Conservation (phyloP, 2,329 filamentous ascomycete genomes). For the Periconia digitata region DNA sequence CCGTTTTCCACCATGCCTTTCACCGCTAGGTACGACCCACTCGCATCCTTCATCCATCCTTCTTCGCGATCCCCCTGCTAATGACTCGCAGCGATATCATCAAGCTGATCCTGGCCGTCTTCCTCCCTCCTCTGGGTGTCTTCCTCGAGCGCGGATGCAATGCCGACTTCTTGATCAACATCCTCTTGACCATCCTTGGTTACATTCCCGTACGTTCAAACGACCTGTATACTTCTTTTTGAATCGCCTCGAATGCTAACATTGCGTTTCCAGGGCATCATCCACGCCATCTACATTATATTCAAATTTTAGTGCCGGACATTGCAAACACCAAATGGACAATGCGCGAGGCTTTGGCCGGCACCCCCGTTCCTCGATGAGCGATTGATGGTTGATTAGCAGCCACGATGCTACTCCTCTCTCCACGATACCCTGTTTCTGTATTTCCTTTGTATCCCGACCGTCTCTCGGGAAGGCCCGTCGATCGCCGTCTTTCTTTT, state of each 20-base stretch:
- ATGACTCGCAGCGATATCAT: constrained; percentile 63
- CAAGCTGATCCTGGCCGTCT: constrained; percentile 84
- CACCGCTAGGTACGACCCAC: constrained; percentile 55
- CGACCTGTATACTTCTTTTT: background rate
- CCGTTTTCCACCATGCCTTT: constrained; percentile 59
- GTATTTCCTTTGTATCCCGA: no score
- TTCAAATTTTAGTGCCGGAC: constrained; percentile 73
- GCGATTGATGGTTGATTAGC: no score
- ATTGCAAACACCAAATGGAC: no score
- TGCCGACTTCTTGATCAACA: constrained; percentile 88
- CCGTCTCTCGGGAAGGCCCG: no score
- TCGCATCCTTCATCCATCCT: background rate
- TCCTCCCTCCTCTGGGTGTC: constrained; percentile 87
- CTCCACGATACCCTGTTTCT: no score
- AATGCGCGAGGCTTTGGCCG: no score
- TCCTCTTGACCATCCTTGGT: constrained; percentile 68
- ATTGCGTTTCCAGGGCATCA: constrained; percentile 59
- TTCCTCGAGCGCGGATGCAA: constrained; percentile 92
- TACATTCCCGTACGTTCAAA: constrained; percentile 60
- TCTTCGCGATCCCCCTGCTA: constrained; percentile 13
- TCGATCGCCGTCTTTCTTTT: no score
- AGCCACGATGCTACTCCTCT: no score
- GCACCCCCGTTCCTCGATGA: no score
- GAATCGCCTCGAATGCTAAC: no score
- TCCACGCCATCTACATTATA: constrained; percentile 93